Conservation (phyloP, 495 filamentous ascomycete species). For the Aspergillus funiculosus region DNA sequence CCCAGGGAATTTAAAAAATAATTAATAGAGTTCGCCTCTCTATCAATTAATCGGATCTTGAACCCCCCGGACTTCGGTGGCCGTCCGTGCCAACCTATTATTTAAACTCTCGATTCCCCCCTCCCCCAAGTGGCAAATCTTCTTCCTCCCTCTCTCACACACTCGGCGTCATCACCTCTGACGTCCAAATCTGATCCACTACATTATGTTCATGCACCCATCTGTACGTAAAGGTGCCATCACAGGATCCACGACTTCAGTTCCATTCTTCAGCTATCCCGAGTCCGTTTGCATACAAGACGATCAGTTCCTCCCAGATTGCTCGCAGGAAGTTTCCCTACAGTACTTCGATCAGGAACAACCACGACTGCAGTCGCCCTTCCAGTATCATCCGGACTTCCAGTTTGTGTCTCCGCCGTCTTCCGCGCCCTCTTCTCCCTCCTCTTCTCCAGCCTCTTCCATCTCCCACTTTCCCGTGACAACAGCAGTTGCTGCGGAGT, state of each 20-base stretch:
- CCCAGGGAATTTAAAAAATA: not conserved
- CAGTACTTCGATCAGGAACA: constrained; percentile 24
- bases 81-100: constrained; percentile 22
- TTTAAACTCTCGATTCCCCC: constrained; percentile 28
- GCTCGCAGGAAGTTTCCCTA: constrained; percentile 27
- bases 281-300: constrained; percentile 44
- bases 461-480: constrained; percentile 28
- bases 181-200: too few relatives aligned
- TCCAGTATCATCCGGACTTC: constrained; percentile 30
- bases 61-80: constrained; percentile 22
- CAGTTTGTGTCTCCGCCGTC: constrained; percentile 40
- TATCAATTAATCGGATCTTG: constrained; percentile 27
- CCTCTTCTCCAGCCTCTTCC: constrained; percentile 40
- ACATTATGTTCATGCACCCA: constrained; percentile 45
- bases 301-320: constrained; percentile 37
- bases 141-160: constrained; percentile 11
- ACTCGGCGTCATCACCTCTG: constrained; percentile 28
- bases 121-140: constrained; percentile 33
- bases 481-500: constrained; percentile 25
- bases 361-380: constrained; percentile 33
- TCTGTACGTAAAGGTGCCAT: constrained; percentile 44
- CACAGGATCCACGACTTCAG: constrained; percentile 34
- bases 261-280: constrained; percentile 25
- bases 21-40: constrained; percentile 6
- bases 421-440: constrained; percentile 37